Evolutionary conservation across 495 filamentous ascomycete species (phyloP), one percentile per base, ranked within the genome.

Genomic region (Evernia prunastri): DNA sequence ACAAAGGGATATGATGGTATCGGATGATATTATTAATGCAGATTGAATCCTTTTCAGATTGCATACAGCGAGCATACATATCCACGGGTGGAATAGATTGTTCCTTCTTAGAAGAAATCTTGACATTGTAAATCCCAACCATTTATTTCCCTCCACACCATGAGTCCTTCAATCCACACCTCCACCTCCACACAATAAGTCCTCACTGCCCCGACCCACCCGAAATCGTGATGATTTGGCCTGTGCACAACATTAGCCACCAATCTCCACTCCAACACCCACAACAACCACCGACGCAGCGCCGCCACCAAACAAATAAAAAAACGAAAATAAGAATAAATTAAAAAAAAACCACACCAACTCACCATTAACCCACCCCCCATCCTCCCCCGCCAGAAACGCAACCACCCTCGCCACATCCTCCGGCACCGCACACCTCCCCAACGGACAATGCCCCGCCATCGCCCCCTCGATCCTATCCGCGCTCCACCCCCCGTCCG

Each of bases 321-420:
- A n/a, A 45, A 45, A 58, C 31, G 45, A 23, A 33, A 40, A 23
- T 20, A 17, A 9, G 18, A 40, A 47, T 17, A 17, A 37, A 64
- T 27, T 31, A 56, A 58, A 23, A 25, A 35, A 63, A 27, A 6
- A 6, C 3, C 36, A 23, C 36, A 6, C 66, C 54, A 76, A 72
- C 78, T 86, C 84, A 66, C 84, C 85, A 71, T 87, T 87, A 59
- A 87, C 74, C 85, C 85, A 87, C 64, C 84, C 84, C 53, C 83
- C 85, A 66, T 87, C 84, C 68, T 87, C 80, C 45, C 81, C 84
- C 29, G 82, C 83, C 54, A 87, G 76, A 77, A 87, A 87, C 73
- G 77, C 80, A 49, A 86, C 84, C 27, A 86, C 84, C 60, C 84
- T 83, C 54, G 85, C 85, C 64, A 87, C 81, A 63, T 87, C 85